These are phyloP conservation scores for Nigrospora oryzae DNA, from an alignment of 2,329 filamentous ascomycete genomes.

Conservation along the genomic window DNA sequence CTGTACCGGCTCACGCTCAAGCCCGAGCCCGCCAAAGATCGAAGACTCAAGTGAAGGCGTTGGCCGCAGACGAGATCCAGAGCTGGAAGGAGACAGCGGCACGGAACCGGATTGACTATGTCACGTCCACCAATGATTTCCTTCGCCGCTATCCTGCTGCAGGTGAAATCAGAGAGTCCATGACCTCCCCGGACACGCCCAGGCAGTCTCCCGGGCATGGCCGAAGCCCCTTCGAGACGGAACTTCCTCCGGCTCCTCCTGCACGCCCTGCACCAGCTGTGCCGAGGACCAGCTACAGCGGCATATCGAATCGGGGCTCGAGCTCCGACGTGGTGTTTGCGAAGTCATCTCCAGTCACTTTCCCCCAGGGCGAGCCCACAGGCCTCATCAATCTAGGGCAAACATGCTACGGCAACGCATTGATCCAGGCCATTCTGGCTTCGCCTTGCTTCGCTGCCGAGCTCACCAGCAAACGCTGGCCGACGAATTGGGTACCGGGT, in stretches of 20 bases:
- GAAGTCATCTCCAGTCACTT: slow-evolving; percentile 24
- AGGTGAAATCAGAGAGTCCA: slow-evolving; percentile 51
- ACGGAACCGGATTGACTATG: slow-evolving; percentile 35
- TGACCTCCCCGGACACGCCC: slow-evolving; percentile 32
- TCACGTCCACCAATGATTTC: slow-evolving; percentile 75
- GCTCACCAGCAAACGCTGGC: slow-evolving; percentile 50
- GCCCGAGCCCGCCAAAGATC: slow-evolving; percentile 20
- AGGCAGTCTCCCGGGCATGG: slow-evolving; percentile 3
- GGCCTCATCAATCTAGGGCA: slow-evolving; percentile 75
- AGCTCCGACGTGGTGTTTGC: slow-evolving; percentile 29
- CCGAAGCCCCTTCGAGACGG: slow-evolving; percentile 31
- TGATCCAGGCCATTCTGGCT: slow-evolving; percentile 72
- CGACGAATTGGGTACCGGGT: slow-evolving; percentile 58
- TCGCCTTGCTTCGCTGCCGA: slow-evolving; percentile 61
- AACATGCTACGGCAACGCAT: slow-evolving; percentile 91
- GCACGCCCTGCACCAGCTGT: slow-evolving; percentile 60
- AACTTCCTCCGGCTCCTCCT: slow-evolving; percentile 46
- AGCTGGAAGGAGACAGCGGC: slow-evolving; percentile 64
- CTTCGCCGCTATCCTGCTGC: slow-evolving; percentile 72
- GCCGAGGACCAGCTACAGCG: slow-evolving; percentile 69
- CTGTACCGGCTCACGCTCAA: slow-evolving; percentile 5
- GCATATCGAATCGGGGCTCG: slow-evolving; percentile 38
- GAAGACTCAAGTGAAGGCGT: slow-evolving; percentile 50
- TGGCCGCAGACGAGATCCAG: slow-evolving; percentile 73
- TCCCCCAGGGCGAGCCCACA: slow-evolving; percentile 40